Percentiles rank a stretch among this genome's conserved stretches.
Conservation (phyloP, 257 asterid genomes). For the Plantago ovata region DNA sequence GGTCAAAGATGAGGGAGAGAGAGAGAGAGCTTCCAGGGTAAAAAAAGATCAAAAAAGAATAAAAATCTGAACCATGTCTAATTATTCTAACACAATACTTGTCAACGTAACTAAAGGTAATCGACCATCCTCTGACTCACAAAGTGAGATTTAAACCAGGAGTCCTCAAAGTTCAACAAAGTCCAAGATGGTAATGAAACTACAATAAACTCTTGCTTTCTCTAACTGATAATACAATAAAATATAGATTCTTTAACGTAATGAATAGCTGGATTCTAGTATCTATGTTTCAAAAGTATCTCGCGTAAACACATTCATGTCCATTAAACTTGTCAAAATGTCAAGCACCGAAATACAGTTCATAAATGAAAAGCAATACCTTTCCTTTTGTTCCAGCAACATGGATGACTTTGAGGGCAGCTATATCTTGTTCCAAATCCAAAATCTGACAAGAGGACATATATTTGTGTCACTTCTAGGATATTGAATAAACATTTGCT, state of each 20-base stretch:
- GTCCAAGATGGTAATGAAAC: background rate
- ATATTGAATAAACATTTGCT: background rate
- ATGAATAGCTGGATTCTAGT: background rate
- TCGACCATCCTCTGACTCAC: background rate
- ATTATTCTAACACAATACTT: conserved; percentile 1
- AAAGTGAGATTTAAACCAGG: background rate
- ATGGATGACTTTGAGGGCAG: conserved; percentile 66
- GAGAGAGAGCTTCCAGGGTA: background rate
- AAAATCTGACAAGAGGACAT: conserved; percentile 50
- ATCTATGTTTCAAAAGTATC: too few species aligned
- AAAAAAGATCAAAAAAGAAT: background rate
- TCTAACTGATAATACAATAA: background rate
- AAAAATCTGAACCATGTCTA: background rate
- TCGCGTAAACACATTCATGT: background rate
- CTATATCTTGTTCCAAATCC: conserved; percentile 64
- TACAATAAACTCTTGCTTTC: background rate
- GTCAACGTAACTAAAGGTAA: background rate
- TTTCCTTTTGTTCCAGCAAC: conserved; percentile 96
- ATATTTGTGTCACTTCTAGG: conserved; percentile 12
- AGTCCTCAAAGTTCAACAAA: conserved; percentile 6
- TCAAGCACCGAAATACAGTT: background rate
- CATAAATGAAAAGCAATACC: conserved; percentile 34
- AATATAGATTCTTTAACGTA: background rate
- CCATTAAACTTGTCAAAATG: background rate
- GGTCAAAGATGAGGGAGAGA: conserved; percentile 10